Evolutionary conservation across 116 monocot genomes (phyloP).

Genomic region (Cymodocea nodosa): DNA sequence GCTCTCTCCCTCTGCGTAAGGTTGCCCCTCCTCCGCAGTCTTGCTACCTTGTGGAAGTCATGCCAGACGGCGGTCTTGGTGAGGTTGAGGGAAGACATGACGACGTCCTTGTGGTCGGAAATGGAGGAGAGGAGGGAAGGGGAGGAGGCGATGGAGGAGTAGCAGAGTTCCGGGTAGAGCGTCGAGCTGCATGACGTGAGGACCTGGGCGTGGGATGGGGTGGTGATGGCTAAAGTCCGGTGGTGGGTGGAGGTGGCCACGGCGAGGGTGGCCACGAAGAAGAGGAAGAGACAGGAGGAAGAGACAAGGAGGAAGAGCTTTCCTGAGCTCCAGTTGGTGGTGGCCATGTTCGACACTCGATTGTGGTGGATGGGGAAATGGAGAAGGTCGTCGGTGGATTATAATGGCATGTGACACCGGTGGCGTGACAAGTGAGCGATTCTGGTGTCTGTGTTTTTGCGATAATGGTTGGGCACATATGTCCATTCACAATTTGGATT

Average conservation of each 20-base stretch:
- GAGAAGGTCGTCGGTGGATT: background rate
- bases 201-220: constrained; percentile 13
- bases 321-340: background rate
- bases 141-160: constrained; percentile 5
- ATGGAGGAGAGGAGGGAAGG: constrained; percentile 4
- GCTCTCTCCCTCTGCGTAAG: background rate
- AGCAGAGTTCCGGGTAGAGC: constrained; percentile 21
- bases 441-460: no score
- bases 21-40: background rate
- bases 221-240: background rate
- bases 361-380: background rate
- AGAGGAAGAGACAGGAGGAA: background rate
- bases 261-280: background rate
- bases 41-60: background rate
- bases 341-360: background rate
- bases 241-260: background rate
- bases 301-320: constrained; percentile 4
- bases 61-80: constrained; percentile 12
- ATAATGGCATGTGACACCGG: no score
- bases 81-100: constrained; percentile 20
- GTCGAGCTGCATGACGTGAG: constrained; percentile 11
- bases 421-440: no score
- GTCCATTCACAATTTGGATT: no score
- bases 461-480: no score
- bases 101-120: constrained; percentile 17